Evolutionary conservation across 1,139 yeast genomes (phyloP).

Genomic region (Candida pseudoviswanathii): DNA sequence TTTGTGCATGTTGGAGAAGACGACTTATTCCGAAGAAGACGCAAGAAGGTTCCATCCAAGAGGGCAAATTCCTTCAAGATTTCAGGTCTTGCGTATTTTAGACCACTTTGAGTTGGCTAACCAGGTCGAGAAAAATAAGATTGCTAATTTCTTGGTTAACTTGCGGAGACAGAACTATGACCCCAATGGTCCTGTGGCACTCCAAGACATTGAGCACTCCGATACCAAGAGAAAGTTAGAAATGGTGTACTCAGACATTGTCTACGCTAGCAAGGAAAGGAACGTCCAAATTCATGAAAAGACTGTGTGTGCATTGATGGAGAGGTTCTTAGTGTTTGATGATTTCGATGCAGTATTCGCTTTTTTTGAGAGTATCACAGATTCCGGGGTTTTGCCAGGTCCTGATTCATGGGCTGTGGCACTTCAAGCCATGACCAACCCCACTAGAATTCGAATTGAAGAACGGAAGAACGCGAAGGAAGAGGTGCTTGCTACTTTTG

Average conservation of each 20-base stretch:
- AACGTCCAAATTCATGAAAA: slow-evolving; percentile 29
- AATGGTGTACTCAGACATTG: slow-evolving; percentile 26
- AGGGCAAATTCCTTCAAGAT: slow-evolving; percentile 26
- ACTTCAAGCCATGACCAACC: slow-evolving; percentile 40
- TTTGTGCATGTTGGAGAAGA: slow-evolving; percentile 28
- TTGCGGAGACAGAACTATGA: slow-evolving; percentile 25
- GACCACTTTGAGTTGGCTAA: background rate
- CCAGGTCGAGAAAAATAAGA: too few species aligned
- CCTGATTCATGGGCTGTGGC: slow-evolving; percentile 40
- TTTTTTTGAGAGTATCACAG: slow-evolving; percentile 36
- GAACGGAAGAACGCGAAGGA: slow-evolving; percentile 19
- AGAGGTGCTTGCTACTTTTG: slow-evolving; percentile 24
- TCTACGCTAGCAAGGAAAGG: slow-evolving; percentile 26
- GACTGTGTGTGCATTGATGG: slow-evolving; percentile 38
- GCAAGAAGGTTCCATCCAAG: slow-evolving; percentile 25
- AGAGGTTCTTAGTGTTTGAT: slow-evolving; percentile 32
- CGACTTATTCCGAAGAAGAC: slow-evolving; percentile 26
- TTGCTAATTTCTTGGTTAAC: too few species aligned
- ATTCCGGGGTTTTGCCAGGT: slow-evolving; percentile 31
- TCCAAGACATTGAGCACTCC: slow-evolving; percentile 26
- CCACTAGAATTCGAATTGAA: slow-evolving; percentile 21
- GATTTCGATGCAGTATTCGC: slow-evolving; percentile 34
- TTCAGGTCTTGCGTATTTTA: slow-evolving; percentile 19
- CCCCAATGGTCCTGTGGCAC: slow-evolving; percentile 35
- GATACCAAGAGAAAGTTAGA: slow-evolving; percentile 24